Percentiles rank a stretch among this genome's conserved stretches.
Conservation (phyloP, 768 basidiomycete genomes). For the Mycena haematopus region DNA sequence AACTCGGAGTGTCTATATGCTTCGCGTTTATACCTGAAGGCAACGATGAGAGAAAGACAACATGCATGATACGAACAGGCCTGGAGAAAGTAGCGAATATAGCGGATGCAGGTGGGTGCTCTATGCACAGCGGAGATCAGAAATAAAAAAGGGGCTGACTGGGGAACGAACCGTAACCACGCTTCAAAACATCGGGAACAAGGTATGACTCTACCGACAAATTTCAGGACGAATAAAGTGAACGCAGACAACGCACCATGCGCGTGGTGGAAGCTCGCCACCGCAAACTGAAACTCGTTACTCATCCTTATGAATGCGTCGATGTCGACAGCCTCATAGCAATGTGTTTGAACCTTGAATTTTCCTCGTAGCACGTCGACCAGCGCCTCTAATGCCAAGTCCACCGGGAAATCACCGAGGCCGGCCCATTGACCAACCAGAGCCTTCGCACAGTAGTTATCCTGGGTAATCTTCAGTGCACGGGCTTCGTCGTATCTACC, state of each 20-base stretch:
- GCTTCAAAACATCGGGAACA: conserved; percentile 82
- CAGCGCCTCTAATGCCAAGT: conserved; percentile 75
- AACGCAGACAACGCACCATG: conserved; percentile 43
- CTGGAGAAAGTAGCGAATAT: conserved; percentile 67
- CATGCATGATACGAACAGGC: neutral
- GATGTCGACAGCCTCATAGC: conserved; percentile 70
- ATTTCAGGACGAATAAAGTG: neutral
- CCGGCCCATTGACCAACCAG: conserved; percentile 52
- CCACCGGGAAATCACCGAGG: conserved; percentile 65
- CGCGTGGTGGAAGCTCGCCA: conserved; percentile 81
- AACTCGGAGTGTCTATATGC: conserved; percentile 82
- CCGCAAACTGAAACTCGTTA: conserved; percentile 74
- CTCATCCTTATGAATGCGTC: conserved; percentile 70
- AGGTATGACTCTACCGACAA: conserved; percentile 64
- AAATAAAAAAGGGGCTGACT: neutral
- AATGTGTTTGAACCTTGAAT: conserved; percentile 72
- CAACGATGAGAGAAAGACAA: neutral
- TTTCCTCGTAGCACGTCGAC: conserved; percentile 80
- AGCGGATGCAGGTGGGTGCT: conserved; percentile 72
- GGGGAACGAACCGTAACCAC: conserved; percentile 57
- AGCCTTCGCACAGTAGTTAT: conserved; percentile 64
- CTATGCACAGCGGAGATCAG: conserved; percentile 36
- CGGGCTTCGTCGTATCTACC: conserved; percentile 67
- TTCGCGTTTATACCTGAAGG: conserved; percentile 71
- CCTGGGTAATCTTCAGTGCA: conserved; percentile 67